phyloP scores from a whole-genome alignment of 169 alveolate genomes.

The Eimeria sp. region DNA sequence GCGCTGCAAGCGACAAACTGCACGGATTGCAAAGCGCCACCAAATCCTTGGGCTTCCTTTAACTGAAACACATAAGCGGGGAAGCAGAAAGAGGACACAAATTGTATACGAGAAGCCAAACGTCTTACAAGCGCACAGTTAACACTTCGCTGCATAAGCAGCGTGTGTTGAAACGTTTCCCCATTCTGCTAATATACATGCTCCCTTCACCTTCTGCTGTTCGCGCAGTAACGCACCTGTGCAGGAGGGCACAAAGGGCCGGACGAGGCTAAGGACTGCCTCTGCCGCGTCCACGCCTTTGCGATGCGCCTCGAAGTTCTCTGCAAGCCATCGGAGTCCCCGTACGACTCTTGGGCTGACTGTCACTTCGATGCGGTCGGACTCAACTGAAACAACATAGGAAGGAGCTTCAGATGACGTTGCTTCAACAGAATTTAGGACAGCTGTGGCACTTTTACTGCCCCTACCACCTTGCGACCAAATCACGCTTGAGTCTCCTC shows the following conservation, averaged over 20 bases:
- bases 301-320: constrained; percentile 31
- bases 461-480: not conserved
- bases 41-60: constrained; percentile 39
- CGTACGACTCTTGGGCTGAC: constrained; percentile 2
- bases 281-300: constrained; percentile 50
- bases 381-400: constrained; percentile 35
- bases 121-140: not conserved
- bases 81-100: not conserved
- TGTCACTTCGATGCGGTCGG: constrained; percentile 19
- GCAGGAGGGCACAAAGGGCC: constrained; percentile 68
- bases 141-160: not conserved
- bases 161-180: not conserved
- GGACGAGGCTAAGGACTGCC: constrained; percentile 55
- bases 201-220: not conserved
- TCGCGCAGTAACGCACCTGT: constrained; percentile 8
- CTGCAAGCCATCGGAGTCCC: constrained; percentile 58
- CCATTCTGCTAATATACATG: not conserved
- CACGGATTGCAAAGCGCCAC: constrained; percentile 74
- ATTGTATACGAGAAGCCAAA: not conserved
- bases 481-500: not conserved
- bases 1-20: constrained; percentile 62
- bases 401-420: constrained; percentile 19
- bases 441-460: not conserved
- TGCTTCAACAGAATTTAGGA: no score
- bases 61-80: constrained; percentile 34